Evolutionary conservation across 2,329 filamentous ascomycete species (phyloP), one percentile per base, ranked within the genome.

Genomic region (Nannizziopsis barbatae): DNA sequence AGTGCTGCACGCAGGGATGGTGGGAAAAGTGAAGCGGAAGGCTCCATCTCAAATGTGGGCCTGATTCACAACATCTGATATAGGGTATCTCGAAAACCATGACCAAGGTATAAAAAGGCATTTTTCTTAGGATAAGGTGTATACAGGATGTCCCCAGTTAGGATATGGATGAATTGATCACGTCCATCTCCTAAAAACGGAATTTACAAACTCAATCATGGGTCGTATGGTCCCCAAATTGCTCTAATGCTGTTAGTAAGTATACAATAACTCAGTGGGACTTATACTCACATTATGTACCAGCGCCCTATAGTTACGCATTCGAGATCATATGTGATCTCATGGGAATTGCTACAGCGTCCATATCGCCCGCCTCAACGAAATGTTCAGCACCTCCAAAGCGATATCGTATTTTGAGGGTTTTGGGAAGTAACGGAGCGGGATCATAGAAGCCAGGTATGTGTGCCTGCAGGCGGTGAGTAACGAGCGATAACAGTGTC

Each of bases 391-490:
- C 60, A 2, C 63, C 62, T 37, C 59, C 59, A 55, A 68, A 71
- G n/a, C 39, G 58, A 52, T 71, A 71, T 62, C 65, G 64, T 39
- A 71, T 60, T 52, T 58, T 65, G 52, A 71, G 50, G 15, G 51
- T 59, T 53, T 71, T 71, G 14, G 63, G 61, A 33, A 62, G 52
- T 15, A 70, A 57, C 20, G 68, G 68, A 5, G 66, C 65, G 15
- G 68, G 68, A 42, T 71, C 68, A 47, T 68, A 59, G 57, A 71
- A 71, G 1, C 68, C 68, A 14, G 68, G 52, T 15, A 70, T 64
- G 53, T 69, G 60, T 50, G 64, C 66, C 68, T 69, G 50, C 12
- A 36, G 18, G n/a, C n/a, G 14, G 45, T 65, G 45, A 63, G 58
- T 38, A 46, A 42, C 33, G 37, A 6, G 20, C 12, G 14, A 22